Conservation (phyloP, 441 rosid genomes). For the Gossypium gossypioides region DNA sequence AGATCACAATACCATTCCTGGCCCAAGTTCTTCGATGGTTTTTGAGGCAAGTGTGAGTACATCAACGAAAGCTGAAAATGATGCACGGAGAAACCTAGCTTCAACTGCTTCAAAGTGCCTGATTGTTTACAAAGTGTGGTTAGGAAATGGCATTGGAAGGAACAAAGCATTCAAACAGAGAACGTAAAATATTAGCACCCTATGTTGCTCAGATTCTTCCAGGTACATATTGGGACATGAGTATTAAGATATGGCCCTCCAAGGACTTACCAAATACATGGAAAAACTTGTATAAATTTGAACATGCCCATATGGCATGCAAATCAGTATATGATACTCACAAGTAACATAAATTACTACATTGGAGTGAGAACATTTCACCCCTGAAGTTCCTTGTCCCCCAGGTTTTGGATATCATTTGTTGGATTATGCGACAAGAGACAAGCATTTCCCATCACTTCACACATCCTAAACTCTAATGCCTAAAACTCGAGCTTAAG, state of each 20-base stretch:
- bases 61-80: constrained; percentile 70
- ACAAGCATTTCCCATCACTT: not conserved
- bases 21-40: constrained; percentile 74
- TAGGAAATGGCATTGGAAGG: not conserved
- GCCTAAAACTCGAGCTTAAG: not conserved
- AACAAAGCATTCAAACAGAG: not conserved
- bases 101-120: constrained; percentile 82
- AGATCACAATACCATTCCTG: constrained; percentile 24
- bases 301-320: not conserved
- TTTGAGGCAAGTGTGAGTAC: constrained; percentile 63
- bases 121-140: not conserved
- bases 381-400: not conserved
- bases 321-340: not conserved
- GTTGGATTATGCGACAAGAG: not conserved
- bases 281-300: not conserved
- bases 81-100: constrained; percentile 89
- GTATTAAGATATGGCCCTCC: not conserved
- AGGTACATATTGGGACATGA: not conserved
- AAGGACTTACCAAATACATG: not conserved
- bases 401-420: not conserved
- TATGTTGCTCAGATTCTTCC: not conserved
- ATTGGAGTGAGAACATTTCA: not conserved
- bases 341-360: not conserved
- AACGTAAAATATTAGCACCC: not conserved
- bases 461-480: not conserved